Evolutionary conservation across 108 stramenopile species (phyloP).

Genomic region (Tribonema minus): DNA sequence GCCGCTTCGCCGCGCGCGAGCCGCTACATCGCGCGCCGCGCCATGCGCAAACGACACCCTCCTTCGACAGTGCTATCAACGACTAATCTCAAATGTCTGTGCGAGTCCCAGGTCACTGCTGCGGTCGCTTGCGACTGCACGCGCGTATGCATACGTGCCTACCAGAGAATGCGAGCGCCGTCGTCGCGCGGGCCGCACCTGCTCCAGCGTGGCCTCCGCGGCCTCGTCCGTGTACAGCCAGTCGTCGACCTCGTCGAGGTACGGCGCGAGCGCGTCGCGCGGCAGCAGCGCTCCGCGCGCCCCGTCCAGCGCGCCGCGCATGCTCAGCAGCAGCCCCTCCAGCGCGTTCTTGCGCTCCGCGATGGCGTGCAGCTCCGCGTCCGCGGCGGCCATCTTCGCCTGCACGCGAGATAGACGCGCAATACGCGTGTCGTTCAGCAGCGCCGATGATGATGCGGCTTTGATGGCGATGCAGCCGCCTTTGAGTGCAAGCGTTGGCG

Average conservation of each 20-base stretch:
- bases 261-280: neutral
- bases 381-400: too few species aligned
- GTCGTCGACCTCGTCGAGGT: slow-evolving; percentile 27
- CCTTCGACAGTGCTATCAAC: neutral
- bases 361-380: slow-evolving; percentile 5
- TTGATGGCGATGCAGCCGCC: too few species aligned
- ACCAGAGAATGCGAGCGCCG: neutral
- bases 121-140: neutral
- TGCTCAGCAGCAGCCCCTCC: slow-evolving; percentile 29
- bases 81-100: neutral
- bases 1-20: too few species aligned
- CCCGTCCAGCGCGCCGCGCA: slow-evolving; percentile 27
- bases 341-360: slow-evolving; percentile 24
- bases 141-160: neutral
- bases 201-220: slow-evolving; percentile 24
- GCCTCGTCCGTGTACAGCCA: slow-evolving; percentile 49
- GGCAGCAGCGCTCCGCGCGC: neutral
- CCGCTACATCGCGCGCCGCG: neutral
- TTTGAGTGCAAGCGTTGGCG: too few species aligned
- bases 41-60: too few species aligned
- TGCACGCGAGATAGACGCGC: too few species aligned
- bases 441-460: too few species aligned
- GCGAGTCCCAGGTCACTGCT: neutral
- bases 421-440: too few species aligned
- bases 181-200: slow-evolving; percentile 10